These are phyloP conservation scores for Camillea tinctor DNA, from an alignment of 2,329 filamentous ascomycete species.

Conservation along the genomic window DNA sequence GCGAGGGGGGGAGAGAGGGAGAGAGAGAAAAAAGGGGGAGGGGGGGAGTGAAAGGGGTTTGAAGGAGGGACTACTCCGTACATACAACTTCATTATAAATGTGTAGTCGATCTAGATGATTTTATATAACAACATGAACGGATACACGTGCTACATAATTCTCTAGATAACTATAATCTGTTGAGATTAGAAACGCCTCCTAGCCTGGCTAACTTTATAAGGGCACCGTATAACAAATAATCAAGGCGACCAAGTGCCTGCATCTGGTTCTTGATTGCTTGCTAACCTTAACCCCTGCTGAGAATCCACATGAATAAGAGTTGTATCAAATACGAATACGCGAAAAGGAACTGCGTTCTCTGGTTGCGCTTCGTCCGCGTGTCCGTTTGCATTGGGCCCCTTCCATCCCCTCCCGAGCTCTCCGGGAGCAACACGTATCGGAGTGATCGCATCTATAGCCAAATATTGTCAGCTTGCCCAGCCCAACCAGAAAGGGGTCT, in stretches of 20 bases:
- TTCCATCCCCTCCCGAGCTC: conserved; percentile 62
- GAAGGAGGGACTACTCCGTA: too few species aligned
- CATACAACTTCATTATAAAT: background rate
- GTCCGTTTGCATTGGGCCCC: conserved; percentile 66
- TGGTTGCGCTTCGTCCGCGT: conserved; percentile 83
- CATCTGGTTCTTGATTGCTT: background rate
- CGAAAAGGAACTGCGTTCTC: conserved; percentile 86
- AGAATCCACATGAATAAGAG: conserved; percentile 89
- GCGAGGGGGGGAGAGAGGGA: too few species aligned
- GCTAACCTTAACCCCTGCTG: conserved; percentile 37
- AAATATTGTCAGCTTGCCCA: background rate
- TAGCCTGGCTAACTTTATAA: background rate
- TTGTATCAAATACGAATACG: conserved; percentile 93
- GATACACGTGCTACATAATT: background rate
- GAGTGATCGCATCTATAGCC: conserved; percentile 76
- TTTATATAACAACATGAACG: background rate
- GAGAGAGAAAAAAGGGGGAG: too few species aligned
- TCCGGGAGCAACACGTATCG: conserved; percentile 95
- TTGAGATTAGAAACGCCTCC: background rate
- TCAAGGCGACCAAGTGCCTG: too few species aligned
- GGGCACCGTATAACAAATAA: background rate
- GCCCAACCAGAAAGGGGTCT: background rate
- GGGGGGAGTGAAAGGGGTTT: too few species aligned
- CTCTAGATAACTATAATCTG: background rate
- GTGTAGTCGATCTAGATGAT: background rate